Percentiles rank a stretch among this genome's conserved stretches.
phyloP scores from a whole-genome alignment of 805 yeast species.

The Candida cerambycidarum region DNA sequence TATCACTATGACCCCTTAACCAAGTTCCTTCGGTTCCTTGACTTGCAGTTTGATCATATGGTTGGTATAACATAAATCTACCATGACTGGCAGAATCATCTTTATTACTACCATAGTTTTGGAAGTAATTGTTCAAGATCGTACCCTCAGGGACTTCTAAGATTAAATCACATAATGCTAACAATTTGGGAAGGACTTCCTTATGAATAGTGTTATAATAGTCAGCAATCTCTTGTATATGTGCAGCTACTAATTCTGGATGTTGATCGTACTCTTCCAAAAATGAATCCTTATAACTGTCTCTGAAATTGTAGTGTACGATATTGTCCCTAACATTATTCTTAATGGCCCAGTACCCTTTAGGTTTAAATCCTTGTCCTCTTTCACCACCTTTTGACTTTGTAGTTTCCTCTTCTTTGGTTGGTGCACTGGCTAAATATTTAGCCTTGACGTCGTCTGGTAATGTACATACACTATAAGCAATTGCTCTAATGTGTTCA shows the following conservation, averaged over 20 bases:
- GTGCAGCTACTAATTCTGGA: constrained; percentile 42
- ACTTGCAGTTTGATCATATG: constrained; percentile 25
- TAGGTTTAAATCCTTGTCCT: constrained; percentile 49
- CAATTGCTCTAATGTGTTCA: constrained; percentile 22
- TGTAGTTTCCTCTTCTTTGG: constrained; percentile 27
- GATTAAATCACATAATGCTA: constrained; percentile 43
- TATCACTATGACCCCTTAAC: constrained; percentile 51
- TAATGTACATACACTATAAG: constrained; percentile 25
- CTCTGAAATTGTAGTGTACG: constrained; percentile 43
- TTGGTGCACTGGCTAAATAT: constrained; percentile 29
- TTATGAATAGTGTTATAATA: constrained; percentile 41
- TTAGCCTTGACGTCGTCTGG: constrained; percentile 25
- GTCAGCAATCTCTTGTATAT: constrained; percentile 38
- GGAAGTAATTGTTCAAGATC: constrained; percentile 36
- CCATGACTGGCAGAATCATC: constrained; percentile 27
- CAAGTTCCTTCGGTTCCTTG: constrained; percentile 37
- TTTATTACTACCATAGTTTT: constrained; percentile 33
- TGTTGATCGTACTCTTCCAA: constrained; percentile 26
- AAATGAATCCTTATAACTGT: constrained; percentile 35
- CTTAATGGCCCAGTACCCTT: constrained; percentile 48
- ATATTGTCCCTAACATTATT: constrained; percentile 45
- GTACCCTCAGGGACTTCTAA: constrained; percentile 50
- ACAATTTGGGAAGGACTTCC: constrained; percentile 35
- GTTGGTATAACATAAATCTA: constrained; percentile 29
- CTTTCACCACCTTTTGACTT: constrained; percentile 44